Evolutionary conservation across 1,139 yeast genomes (phyloP), one percentile per base, ranked within the genome.

Genomic region (Magnusiomyces clavatus): DNA sequence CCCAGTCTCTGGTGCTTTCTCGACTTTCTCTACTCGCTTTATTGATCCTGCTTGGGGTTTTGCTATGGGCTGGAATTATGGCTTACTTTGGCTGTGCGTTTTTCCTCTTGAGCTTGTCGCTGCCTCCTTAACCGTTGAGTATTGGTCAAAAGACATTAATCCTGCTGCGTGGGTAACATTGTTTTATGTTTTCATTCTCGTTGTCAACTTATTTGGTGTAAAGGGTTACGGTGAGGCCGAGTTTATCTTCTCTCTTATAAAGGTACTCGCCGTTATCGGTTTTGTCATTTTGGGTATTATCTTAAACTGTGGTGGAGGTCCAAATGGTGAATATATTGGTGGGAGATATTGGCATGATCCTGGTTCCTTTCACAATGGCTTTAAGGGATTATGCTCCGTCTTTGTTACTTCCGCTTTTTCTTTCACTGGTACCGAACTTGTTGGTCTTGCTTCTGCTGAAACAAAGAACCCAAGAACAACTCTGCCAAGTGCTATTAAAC

Each of bases 361-460:
- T 0, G 87, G 86, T 51, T 78, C 87, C 5, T 81, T 75, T 70
- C 77, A 73, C 55, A 71, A 70, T 75, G 88, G 73, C 54, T 86
- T 78, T 74, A 87, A 88, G 65, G 96, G 96, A 59, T 81, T 87
- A 34, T 80, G 88, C 62, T 73, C 86, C n/a, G 85, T 85, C 36
- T 85, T 89, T 62, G 88, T 89, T 49, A 79, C 83, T 36, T 94
- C 95, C 31, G 94, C 96, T 6, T 89, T 87, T 69, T 81, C 96
- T 3, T 84, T 86, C 62, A 89, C 90, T 51, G 94, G 94, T 61
- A 80, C 85, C 51, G 95, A 86, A 69, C 75, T 85, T 63, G 84
- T 84, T 54, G 94, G 94, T 51, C 73, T 88, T 58, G 89, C 95
- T 17, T 89, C 95, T 39, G 88, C 94, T 17, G 96, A 88, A 69